Conservation (phyloP, 2,329 filamentous ascomycete genomes). For the Xylaria polymorpha region DNA sequence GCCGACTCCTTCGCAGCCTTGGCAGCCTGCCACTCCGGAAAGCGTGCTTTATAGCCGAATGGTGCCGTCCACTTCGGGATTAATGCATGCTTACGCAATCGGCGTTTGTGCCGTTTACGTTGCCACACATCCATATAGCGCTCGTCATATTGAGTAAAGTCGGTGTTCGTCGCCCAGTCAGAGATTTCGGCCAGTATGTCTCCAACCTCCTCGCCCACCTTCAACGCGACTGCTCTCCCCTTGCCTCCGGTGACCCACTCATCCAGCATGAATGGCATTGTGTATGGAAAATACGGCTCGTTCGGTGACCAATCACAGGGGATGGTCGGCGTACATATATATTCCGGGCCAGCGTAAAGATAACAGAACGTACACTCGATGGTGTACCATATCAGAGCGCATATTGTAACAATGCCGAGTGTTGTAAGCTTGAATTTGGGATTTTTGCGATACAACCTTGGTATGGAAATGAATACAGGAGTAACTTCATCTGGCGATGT, state of each 20-base stretch:
- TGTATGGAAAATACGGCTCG: slow-evolving; percentile 70
- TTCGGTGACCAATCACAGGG: slow-evolving; percentile 67
- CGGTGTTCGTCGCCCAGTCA: slow-evolving; percentile 59
- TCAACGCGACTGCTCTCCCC: slow-evolving; percentile 56
- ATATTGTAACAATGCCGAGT: slow-evolving; percentile 59
- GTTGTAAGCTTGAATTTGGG: slow-evolving; percentile 61
- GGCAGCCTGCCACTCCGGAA: slow-evolving; percentile 59
- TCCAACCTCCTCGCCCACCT: slow-evolving; percentile 56
- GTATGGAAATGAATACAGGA: slow-evolving; percentile 58
- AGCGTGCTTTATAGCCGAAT: slow-evolving; percentile 57
- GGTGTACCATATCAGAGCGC: slow-evolving; percentile 64
- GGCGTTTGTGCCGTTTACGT: slow-evolving; percentile 61
- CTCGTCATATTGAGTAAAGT: slow-evolving; percentile 59
- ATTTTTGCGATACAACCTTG: slow-evolving; percentile 58
- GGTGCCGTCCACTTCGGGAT: slow-evolving; percentile 52
- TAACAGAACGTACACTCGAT: slow-evolving; percentile 66
- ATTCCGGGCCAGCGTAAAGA: slow-evolving; percentile 64
- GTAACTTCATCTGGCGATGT: slow-evolving; percentile 42
- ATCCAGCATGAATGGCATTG: slow-evolving; percentile 71
- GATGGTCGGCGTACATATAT: slow-evolving; percentile 56
- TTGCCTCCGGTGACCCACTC: slow-evolving; percentile 68
- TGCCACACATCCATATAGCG: slow-evolving; percentile 59
- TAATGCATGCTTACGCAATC: slow-evolving; percentile 62
- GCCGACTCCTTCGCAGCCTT: slow-evolving; percentile 56
- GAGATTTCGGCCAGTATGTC: slow-evolving; percentile 62